Base-by-base conservation (phyloP, 2,329 filamentous ascomycete species). In the Chalara sp. region DNA sequence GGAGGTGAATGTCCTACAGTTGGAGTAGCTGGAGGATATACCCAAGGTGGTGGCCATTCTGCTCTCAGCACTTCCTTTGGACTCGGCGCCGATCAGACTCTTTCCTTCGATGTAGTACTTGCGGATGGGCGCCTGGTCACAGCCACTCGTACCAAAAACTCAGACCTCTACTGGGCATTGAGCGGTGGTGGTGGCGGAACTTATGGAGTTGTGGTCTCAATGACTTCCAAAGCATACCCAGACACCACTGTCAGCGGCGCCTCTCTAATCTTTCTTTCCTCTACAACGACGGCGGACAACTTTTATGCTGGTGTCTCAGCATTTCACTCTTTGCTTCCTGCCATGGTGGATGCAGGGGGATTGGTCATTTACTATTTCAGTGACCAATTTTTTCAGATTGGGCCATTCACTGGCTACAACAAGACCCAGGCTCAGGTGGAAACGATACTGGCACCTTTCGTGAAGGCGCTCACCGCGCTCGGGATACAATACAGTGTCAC, bases 141-240 rank as follows among this genome's bases (percentile, higher is more conserved):
- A 2, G 79, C 78, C 0, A 74, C 69, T 4, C 69, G 67, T 0
- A 60, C 58, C 0, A 53, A 73, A 32, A 77, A 84, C 55, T 51
- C 68, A 0, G 81, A 84, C 47, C 68, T 86, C 1, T 85, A 80
- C 67, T 86, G 81, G 81, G 83, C 81, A 1, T 64, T 84, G 1
- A 70, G 70, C 41, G 80, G 81, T 4, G 80, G 81, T 0, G 81
- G 82, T 2, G 76, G 73, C 7, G 78, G 79, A 12, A 83, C 72
- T 32, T 85, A 76, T 56, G 81, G 71, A 2, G 69, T 83, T 2
- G 77, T 84, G 1, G 63, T 73, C 12, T 78, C 75, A 2, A 69
- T 83, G 62, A 83, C 76, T 0, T 67, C 75, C 40, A 76, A 75
- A 53, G 70, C 74, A 1, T 70, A 81, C 60, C 65, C 68, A 0